Conservation (phyloP, 2,329 filamentous ascomycete genomes). For the Talaromyces islandicus region DNA sequence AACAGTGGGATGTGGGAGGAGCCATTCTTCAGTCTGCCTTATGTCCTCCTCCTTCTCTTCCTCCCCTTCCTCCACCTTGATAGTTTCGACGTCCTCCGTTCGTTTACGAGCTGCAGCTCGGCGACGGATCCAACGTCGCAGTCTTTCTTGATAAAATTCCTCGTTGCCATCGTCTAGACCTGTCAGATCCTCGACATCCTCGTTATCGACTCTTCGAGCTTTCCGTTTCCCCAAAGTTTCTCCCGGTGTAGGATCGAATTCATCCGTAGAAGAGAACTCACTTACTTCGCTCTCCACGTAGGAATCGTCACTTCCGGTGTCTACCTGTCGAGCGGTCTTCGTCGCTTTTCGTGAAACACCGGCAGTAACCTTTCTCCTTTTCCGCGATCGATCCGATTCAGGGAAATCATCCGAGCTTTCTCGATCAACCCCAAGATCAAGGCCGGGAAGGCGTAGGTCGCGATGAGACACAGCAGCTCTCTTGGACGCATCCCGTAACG, state of each 20-base stretch:
- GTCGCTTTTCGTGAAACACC: neutral
- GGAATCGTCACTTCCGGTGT: conserved; percentile 24
- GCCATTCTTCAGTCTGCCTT: conserved; percentile 59
- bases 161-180: conserved; percentile 87
- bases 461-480: conserved; percentile 59
- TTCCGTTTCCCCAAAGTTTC: conserved; percentile 19
- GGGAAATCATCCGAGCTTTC: conserved; percentile 23
- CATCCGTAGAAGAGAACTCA: conserved; percentile 26
- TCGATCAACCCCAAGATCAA: conserved; percentile 48
- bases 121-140: conserved; percentile 67
- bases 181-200: conserved; percentile 49
- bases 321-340: conserved; percentile 6
- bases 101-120: conserved; percentile 55
- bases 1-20: conserved; percentile 76
- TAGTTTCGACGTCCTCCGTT: conserved; percentile 19
- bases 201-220: conserved; percentile 24
- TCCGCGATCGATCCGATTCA: conserved; percentile 15
- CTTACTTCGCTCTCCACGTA: conserved; percentile 28
- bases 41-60: conserved; percentile 40
- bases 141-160: conserved; percentile 65
- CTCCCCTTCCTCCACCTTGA: conserved; percentile 24
- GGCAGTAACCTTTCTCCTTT: conserved; percentile 29
- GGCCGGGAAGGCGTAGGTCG: conserved; percentile 66
- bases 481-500: conserved; percentile 34
- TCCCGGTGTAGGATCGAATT: conserved; percentile 28